These are phyloP conservation scores for Sugiyamaella paludigena DNA, from an alignment of 1,139 yeast genomes.

Conservation along the genomic window DNA sequence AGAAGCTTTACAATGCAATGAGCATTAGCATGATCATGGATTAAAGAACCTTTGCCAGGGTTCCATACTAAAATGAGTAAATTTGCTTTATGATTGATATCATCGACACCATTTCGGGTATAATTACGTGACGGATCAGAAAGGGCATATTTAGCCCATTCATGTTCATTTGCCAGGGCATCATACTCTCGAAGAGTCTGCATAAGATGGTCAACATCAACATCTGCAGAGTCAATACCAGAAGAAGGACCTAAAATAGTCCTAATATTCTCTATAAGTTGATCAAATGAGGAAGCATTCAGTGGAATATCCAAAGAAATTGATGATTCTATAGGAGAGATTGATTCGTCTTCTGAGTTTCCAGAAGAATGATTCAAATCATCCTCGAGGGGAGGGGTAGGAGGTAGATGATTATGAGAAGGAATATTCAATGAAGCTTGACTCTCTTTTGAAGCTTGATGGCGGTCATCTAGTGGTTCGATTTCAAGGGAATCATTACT, in stretches of 20 bases:
- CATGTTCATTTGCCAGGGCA: constrained; percentile 43
- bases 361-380: too few relatives aligned
- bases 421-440: too few relatives aligned
- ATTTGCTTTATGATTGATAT: constrained; percentile 67
- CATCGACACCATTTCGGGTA: constrained; percentile 59
- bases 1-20: constrained; percentile 59
- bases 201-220: constrained; percentile 51
- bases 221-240: constrained; percentile 47
- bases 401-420: too few relatives aligned
- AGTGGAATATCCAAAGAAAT: too few relatives aligned
- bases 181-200: constrained; percentile 50
- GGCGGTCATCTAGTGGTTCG: too few relatives aligned
- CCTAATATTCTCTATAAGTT: constrained; percentile 36
- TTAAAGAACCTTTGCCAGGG: constrained; percentile 63
- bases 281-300: constrained; percentile 27
- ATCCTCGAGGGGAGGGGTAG: too few relatives aligned
- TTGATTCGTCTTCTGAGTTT: too few relatives aligned
- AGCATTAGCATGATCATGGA: constrained; percentile 77
- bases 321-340: too few relatives aligned
- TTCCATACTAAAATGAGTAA: constrained; percentile 68
- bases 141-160: constrained; percentile 62
- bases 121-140: constrained; percentile 49
- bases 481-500: too few relatives aligned
- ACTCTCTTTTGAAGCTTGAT: too few relatives aligned
- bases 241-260: constrained; percentile 40